Evolutionary conservation across 2,329 filamentous ascomycete species (phyloP).

Genomic region (Penicillium sp.): DNA sequence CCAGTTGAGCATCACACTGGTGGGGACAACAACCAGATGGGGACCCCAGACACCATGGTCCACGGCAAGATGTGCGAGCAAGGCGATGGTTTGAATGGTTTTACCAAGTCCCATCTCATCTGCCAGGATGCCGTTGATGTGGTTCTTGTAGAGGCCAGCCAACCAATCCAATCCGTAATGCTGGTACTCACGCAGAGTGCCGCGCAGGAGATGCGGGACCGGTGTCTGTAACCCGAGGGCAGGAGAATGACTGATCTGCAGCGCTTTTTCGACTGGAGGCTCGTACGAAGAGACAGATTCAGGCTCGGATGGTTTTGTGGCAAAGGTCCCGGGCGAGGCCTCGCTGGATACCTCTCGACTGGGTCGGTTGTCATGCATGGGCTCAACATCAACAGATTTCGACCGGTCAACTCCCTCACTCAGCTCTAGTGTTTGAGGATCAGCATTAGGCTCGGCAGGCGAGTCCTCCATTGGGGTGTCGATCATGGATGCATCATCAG

Average conservation of each 20-base stretch:
- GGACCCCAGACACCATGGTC: conserved; percentile 91
- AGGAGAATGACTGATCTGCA: conserved; percentile 39
- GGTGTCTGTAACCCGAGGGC: conserved; percentile 57
- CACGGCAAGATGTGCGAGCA: conserved; percentile 87
- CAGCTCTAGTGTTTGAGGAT: conserved; percentile 1
- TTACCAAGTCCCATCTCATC: conserved; percentile 99
- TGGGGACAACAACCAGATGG: conserved; percentile 92
- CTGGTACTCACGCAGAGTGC: conserved; percentile 89
- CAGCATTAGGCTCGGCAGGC: not conserved
- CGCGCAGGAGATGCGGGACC: conserved; percentile 76
- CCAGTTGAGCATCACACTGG: conserved; percentile 98
- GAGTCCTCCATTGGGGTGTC: conserved; percentile 2
- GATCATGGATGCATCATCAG: conserved; percentile 11
- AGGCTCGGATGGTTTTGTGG: conserved; percentile 43
- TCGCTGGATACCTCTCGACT: conserved; percentile 38
- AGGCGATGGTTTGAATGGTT: conserved; percentile 94
- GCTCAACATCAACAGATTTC: conserved; percentile 15
- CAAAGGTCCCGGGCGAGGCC: conserved; percentile 42
- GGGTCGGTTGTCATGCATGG: conserved; percentile 22
- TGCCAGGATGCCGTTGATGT: conserved; percentile 91
- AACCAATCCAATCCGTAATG: conserved; percentile 98
- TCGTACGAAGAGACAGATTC: conserved; percentile 44
- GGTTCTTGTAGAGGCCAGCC: conserved; percentile 82
- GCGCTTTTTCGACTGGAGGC: conserved; percentile 29
- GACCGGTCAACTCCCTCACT: conserved; percentile 12